Evolutionary conservation across 257 asterid genomes (phyloP).

Genomic region (Striga asiatica): DNA sequence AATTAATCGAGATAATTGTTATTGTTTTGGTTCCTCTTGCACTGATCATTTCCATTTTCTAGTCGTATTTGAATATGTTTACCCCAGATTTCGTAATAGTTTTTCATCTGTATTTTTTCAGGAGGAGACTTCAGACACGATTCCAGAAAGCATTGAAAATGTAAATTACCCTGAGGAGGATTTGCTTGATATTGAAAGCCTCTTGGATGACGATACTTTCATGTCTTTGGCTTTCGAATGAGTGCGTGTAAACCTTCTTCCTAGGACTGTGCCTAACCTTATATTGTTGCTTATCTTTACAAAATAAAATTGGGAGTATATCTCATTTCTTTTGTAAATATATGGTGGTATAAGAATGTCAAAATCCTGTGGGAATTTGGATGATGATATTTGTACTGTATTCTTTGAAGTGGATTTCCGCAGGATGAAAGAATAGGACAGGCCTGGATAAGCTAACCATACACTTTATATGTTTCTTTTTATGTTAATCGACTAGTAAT

Average conservation of each 20-base stretch:
- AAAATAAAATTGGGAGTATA: too few relatives aligned
- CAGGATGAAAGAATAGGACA: not conserved
- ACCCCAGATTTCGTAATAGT: too few relatives aligned
- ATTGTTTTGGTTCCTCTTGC: not conserved
- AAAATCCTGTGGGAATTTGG: too few relatives aligned
- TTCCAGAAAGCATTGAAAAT: slow-evolving; percentile 25
- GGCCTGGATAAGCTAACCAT: too few relatives aligned
- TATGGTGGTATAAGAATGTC: not conserved
- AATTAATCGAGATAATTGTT: not conserved
- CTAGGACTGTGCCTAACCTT: not conserved
- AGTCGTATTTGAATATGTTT: not conserved
- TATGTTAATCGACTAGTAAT: too few relatives aligned
- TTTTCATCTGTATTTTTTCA: not conserved
- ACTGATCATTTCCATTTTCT: not conserved
- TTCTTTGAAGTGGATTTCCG: not conserved
- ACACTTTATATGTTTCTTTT: too few relatives aligned
- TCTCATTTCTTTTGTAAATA: not conserved
- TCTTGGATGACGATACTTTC: slow-evolving; percentile 54
- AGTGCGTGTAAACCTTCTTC: slow-evolving; percentile 2
- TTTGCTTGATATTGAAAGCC: slow-evolving; percentile 31
- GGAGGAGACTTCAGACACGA: slow-evolving; percentile 26
- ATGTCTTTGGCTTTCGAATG: slow-evolving; percentile 54
- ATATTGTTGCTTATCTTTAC: not conserved
- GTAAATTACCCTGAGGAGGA: slow-evolving; percentile 38
- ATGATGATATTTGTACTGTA: not conserved